A percentile compares a stretch with the other conserved stretches of the same genome.
Conservation (phyloP, 2,329 filamentous ascomycete species). For the Fusarium xyrophilum region DNA sequence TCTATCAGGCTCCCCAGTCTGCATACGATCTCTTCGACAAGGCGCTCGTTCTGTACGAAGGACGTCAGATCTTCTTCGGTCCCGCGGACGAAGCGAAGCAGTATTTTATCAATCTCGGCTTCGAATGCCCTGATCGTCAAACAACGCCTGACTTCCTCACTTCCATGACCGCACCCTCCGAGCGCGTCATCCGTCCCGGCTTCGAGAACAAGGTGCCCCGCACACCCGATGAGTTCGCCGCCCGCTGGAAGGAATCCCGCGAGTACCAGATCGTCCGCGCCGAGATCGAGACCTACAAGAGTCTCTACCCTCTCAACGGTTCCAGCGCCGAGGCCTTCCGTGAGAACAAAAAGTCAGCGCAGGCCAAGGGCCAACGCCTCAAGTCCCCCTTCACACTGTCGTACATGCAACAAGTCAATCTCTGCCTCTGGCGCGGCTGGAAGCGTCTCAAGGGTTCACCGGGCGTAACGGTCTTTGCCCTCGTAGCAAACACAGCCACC, state of each 20-base stretch:
- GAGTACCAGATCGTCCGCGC: conserved; percentile 24
- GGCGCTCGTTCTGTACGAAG: conserved; percentile 70
- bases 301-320: conserved; percentile 38
- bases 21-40: conserved; percentile 72
- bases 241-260: conserved; percentile 44
- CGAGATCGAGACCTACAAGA: conserved; percentile 46
- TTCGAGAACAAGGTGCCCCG: conserved; percentile 46
- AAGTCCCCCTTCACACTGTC: conserved; percentile 59
- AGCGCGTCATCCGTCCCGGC: conserved; percentile 46
- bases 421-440: conserved; percentile 52
- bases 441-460: conserved; percentile 48
- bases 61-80: conserved; percentile 72
- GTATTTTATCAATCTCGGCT: conserved; percentile 69
- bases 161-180: conserved; percentile 53
- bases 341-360: conserved; percentile 36
- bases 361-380: conserved; percentile 49
- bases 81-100: conserved; percentile 60
- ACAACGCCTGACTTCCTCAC: conserved; percentile 73
- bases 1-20: conserved; percentile 69
- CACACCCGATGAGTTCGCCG: conserved; percentile 50
- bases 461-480: conserved; percentile 16
- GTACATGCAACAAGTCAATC: conserved; percentile 53
- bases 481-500: conserved; percentile 11
- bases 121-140: conserved; percentile 66
- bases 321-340: conserved; percentile 38